Base-by-base conservation (phyloP, 169 alveolate species). In the Plasmodium yoelii region DNA sequence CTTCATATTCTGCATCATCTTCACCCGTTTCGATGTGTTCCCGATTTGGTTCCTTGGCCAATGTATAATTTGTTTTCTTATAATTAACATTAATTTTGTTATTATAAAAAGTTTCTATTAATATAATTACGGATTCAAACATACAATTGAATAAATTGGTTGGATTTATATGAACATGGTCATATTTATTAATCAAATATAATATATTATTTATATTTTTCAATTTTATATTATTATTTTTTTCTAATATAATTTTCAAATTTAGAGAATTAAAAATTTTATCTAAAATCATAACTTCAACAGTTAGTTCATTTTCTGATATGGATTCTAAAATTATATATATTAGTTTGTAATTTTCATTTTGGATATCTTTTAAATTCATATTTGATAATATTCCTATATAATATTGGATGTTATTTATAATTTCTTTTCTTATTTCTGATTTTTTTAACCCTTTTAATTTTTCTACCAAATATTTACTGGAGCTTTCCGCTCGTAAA, bases 291-390 rank as follows among this genome's bases (percentile, higher is more conserved):
- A 64, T 59, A 42, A 61, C 39, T 56, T 84, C 91, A 18, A 84
- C 49, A 59, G 18, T 26, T 73, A 84, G 1, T n/a, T 47, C 59
- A 84, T 84, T 56, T 46, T 46, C 28, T 39, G 59, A 1, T 2
- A 84, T 10, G 10, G 26, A 15, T 61, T 84, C 59, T 46, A 84
- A 46, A 55, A 84, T 18, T 19, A 69, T 18, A 5, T 22, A 60
- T 10, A 69, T 64, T 64, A 84, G 60, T 69, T 84, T 28, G 34
- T 68, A 84, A 84, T 69, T 84, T 19, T 67, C 28, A 51, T 84
- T 44, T 13, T 69, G 51, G 22, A 84, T 74, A 57, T 44, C 9
- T 84, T 84, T 84, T 71, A 84, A 84, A 84, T 84, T 84, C 10
- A 84, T 9, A 69, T 59, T 67, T 55, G 60, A 44, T 12, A 84